phyloP scores from a whole-genome alignment of 2,329 filamentous ascomycete genomes.

The Ophiostoma montium region DNA sequence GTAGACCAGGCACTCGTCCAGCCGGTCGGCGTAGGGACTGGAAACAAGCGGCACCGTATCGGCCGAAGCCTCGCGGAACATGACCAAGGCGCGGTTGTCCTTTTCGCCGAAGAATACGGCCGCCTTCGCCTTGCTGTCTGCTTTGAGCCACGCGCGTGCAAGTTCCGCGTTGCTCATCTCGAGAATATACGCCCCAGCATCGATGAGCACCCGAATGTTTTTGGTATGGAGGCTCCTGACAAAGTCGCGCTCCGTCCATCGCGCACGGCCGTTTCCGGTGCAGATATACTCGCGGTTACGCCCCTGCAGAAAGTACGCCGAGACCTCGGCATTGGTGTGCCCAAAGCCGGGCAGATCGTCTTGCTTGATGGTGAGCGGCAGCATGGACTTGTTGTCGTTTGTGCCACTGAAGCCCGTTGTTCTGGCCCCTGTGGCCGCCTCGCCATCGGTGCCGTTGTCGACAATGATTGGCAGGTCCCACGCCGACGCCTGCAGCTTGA shows the following conservation, averaged over 20 bases:
- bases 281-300: conserved; percentile 35
- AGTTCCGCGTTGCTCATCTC: conserved; percentile 17
- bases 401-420: conserved; percentile 62
- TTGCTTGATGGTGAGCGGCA: conserved; percentile 49
- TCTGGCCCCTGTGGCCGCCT: conserved; percentile 14
- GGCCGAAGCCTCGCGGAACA: conserved; percentile 3
- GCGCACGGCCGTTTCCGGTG: conserved; percentile 19
- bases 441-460: not conserved
- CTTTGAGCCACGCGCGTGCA: not conserved
- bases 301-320: conserved; percentile 39
- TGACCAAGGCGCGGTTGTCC: conserved; percentile 14
- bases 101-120: conserved; percentile 21
- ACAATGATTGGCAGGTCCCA: conserved; percentile 49
- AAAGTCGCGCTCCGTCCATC: conserved; percentile 31
- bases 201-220: conserved; percentile 41
- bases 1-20: conserved; percentile 40
- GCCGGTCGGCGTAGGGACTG: conserved; percentile 38
- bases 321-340: conserved; percentile 50
- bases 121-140: not conserved
- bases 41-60: conserved; percentile 30
- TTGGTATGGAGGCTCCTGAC: conserved; percentile 23
- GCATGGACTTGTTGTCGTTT: conserved; percentile 45
- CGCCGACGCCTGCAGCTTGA: conserved; percentile 49
- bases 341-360: conserved; percentile 39
- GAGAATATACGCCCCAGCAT: conserved; percentile 49